These are phyloP conservation scores for Dothideomycetes sp. DNA, from an alignment of 2,329 filamentous ascomycete species.

Conservation along the genomic window DNA sequence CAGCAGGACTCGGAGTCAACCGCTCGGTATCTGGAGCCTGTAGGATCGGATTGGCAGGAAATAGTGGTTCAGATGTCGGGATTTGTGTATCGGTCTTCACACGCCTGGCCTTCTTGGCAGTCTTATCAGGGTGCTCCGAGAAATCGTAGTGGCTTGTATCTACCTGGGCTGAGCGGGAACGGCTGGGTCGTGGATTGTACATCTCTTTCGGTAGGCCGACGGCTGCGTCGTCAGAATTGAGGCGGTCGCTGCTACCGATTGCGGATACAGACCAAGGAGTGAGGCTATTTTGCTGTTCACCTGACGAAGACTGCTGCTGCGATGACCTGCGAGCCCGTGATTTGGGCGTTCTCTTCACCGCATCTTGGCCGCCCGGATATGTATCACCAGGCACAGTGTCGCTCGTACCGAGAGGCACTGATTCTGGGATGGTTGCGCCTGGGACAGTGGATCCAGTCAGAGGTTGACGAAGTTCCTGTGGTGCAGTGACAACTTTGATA, in stretches of 20 bases:
- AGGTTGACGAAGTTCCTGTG: neutral
- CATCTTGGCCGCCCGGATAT: neutral
- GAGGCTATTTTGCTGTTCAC: neutral
- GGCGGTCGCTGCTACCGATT: conserved; percentile 16
- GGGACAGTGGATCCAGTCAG: neutral
- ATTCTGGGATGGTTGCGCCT: neutral
- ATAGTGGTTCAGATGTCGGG: neutral
- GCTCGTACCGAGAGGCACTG: conserved; percentile 1
- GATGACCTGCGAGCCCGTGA: neutral
- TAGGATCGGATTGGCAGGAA: conserved; percentile 8
- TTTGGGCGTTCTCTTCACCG: neutral
- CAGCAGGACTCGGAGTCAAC: neutral
- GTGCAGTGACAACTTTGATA: conserved; percentile 5
- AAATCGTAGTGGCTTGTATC: conserved; percentile 15
- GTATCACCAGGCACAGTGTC: conserved; percentile 10
- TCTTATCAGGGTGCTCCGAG: conserved; percentile 31
- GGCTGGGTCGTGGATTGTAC: conserved; percentile 32
- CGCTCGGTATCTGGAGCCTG: conserved; percentile 1
- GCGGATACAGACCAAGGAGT: conserved; percentile 10
- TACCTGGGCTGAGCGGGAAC: conserved; percentile 20
- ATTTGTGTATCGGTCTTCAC: neutral
- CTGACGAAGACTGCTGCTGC: neutral
- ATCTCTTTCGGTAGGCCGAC: conserved; percentile 31
- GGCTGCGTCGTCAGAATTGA: conserved; percentile 24
- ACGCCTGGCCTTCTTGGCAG: conserved; percentile 32